Percentiles rank a stretch among this genome's conserved stretches.
Conservation (phyloP, 2,329 filamentous ascomycete genomes). For the Chaetomiaceae sp. region DNA sequence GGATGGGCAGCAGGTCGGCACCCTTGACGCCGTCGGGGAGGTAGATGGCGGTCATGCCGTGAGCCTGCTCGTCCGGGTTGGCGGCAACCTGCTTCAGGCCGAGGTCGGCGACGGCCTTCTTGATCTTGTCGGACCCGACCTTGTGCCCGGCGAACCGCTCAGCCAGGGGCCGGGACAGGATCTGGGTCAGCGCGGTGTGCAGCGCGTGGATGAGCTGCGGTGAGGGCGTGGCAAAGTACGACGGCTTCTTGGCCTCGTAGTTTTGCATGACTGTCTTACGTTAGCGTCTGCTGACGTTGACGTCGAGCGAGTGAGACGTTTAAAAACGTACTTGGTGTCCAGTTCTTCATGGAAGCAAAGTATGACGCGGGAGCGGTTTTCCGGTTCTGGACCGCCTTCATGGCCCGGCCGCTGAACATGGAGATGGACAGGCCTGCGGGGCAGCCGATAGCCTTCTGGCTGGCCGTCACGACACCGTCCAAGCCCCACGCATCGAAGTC, state of each 20-base stretch:
- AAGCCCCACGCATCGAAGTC: constrained; percentile 92
- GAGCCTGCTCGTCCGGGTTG: constrained; percentile 85
- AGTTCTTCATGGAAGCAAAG: constrained; percentile 96
- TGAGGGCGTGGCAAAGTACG: constrained; percentile 94
- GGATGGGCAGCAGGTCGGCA: constrained; percentile 75
- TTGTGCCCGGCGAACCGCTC: constrained; percentile 80
- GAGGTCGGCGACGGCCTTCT: constrained; percentile 71
- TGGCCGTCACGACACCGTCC: constrained; percentile 88
- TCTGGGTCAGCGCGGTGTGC: constrained; percentile 81
- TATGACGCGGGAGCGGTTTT: constrained; percentile 80
- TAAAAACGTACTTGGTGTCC: constrained; percentile 72
- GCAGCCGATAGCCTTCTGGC: constrained; percentile 94
- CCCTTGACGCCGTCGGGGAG: constrained; percentile 78
- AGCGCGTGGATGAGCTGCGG: constrained; percentile 91
- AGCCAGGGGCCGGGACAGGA: constrained; percentile 70
- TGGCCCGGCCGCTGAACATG: constrained; percentile 85
- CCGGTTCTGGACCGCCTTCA: constrained; percentile 71
- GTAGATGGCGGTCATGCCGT: constrained; percentile 97
- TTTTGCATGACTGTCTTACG: constrained; percentile 80
- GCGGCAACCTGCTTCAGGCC: constrained; percentile 82
- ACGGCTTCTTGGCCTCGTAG: constrained; percentile 95
- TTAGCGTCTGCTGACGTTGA: neutral
- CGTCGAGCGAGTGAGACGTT: neutral
- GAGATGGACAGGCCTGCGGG: constrained; percentile 91
- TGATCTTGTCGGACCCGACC: constrained; percentile 75